Base-by-base conservation (phyloP, 352 stramenopile genomes). In the Phytophthora sojae region DNA sequence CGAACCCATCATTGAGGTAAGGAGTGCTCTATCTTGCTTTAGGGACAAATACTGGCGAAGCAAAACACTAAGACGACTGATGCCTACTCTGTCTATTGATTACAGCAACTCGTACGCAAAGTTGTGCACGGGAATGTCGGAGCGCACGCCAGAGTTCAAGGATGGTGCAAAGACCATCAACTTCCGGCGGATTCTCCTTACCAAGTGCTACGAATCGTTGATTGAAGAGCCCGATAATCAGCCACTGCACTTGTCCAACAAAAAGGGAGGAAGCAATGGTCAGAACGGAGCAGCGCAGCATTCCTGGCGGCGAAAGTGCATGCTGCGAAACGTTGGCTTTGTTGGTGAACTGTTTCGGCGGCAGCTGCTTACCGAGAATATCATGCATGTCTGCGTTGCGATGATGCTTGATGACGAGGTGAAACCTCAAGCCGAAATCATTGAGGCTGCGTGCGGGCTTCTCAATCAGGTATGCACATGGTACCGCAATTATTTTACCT, bases 81-180 rank as follows among this genome's bases (percentile, higher is more conserved):
- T 6, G 14, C 35, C 2, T 44, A 17, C 14, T 17, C 7, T 39
- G 35, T 51, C 4, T 37, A 9, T 14, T 56, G 45, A 15, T 9
- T 30, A 37, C 25, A 94, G 87, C 45, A 76, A 91, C 14, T 77
- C 73, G 32, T 95, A 89, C 64, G 88, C 84, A 0, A 83, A 88
- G 44, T 61, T 95, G 51, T 93, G 76, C 52, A 67, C 80, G 5
- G 77, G 79, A 3, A 85, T 93, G 61, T 85, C 88, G 37, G 81
- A 95, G 49, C 79, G 77, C 5, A 91, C 82, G 6, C 88, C 88
- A 4, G 85, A 93, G 57, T 95, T 95, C 61, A 92, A 94, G 73
- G 81, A 95, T 61, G 88, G 88, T n/a, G 86, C 86, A 45, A 91
- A 92, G 70, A 95, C 85, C 35, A 85, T 95, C 59, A 95, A 93